phyloP scores from a whole-genome alignment of 139 green algal genomes.

The Mychonastes homosphaera region DNA sequence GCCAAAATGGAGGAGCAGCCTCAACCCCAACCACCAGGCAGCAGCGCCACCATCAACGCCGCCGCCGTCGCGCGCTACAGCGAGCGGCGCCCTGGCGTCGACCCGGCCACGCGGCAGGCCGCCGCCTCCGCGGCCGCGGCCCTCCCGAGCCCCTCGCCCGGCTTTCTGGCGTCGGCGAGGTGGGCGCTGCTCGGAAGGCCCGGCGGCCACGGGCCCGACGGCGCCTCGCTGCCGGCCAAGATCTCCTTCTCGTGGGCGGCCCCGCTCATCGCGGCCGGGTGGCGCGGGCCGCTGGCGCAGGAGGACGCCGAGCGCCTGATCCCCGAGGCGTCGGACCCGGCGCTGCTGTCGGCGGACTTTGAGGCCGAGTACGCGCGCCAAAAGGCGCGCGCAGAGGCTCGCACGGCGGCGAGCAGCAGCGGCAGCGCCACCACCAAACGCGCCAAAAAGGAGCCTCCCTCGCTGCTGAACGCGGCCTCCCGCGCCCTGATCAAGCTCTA shows the following conservation, averaged over 20 bases:
- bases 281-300: conserved; percentile 1
- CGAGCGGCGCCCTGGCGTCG: no score
- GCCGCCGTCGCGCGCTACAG: no score
- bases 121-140: no score
- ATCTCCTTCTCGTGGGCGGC: conserved; percentile 37
- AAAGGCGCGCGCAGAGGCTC: neutral
- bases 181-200: no score
- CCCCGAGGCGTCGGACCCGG: conserved; percentile 18
- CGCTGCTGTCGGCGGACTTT: conserved; percentile 32
- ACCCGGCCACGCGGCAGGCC: no score
- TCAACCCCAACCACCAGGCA: no score
- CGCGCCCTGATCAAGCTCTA: conserved; percentile 37
- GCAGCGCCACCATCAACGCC: no score
- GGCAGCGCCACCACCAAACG: neutral
- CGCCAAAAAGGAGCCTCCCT: no score
- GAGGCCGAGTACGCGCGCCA: conserved; percentile 24
- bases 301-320: conserved; percentile 21
- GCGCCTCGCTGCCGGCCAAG: neutral
- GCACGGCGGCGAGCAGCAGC: neutral
- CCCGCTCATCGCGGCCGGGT: conserved; percentile 33
- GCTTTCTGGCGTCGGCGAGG: no score
- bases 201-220: no score
- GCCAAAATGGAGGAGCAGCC: no score
- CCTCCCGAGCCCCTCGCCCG: no score
- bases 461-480: conserved; percentile 25